Base-by-base conservation (phyloP, 2,329 filamentous ascomycete species). In the Apiospora arundinis region DNA sequence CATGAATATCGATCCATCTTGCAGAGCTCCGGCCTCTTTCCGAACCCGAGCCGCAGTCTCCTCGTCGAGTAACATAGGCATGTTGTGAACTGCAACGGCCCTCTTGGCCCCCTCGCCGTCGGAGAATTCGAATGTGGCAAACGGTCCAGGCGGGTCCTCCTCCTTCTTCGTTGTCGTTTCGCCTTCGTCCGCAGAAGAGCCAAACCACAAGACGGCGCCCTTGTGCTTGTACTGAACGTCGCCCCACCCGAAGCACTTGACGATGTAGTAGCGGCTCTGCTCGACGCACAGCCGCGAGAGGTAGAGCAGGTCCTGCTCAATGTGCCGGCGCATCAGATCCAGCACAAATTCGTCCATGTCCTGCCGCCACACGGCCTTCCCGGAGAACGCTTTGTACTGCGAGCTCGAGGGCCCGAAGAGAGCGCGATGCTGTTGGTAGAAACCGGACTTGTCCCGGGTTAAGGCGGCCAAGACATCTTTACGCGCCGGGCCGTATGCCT, bases 261-360 rank as follows among this genome's bases (percentile, higher is more conserved):
- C 74, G 9, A 89, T 77, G 73, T 85, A 87, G 12, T 81, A 73
- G 16, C 82, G 78, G 2, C 71, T 74, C 0, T 76, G 66, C 0
- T 75, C 70, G 18, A 77, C 74, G 66, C 79, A 79, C 14, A 82
- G 73, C 0, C 72, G 69, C 0, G 81, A 78, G 2, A 86, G 74
- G 72, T 84, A 79, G 6, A 85, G 70, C 14, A 92, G 78, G 0
- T 85, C 80, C 25, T 87, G 82, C 1, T 84, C 80, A 23, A 87
- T 82, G 1, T 83, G 80, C 6, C 83, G 79, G 5, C 88, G 85
- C 80, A 91, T 82, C 71, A 86, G 80, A 7, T 83, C 78, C 4
- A 91, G 80, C 0, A 92, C 76, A 37, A 87, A 81, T 0, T 81
- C 78, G 45, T 85, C 82, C 89, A 92, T 92, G 74, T 91, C 88